phyloP scores from a whole-genome alignment of 108 stramenopile genomes.

The Ochromonas danica region DNA sequence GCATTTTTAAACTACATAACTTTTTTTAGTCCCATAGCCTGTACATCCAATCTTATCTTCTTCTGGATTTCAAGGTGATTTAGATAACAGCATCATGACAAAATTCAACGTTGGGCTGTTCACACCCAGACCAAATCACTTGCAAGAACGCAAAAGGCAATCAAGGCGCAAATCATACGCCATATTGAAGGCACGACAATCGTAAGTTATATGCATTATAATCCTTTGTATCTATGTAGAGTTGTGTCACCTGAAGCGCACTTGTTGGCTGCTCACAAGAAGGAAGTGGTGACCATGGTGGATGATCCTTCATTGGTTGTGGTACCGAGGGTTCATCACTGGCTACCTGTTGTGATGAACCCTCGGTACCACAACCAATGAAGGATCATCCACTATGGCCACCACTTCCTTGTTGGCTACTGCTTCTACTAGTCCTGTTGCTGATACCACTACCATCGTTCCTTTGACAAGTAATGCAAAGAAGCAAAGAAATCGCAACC shows the following conservation, averaged over 20 bases:
- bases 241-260: not conserved
- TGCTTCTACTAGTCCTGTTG: constrained; percentile 1
- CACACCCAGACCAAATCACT: not conserved
- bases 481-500: not conserved
- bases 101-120: not conserved
- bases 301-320: no score
- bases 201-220: not conserved
- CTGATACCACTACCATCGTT: not conserved
- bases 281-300: not conserved
- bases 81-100: no score
- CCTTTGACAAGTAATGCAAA: not conserved
- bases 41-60: no score
- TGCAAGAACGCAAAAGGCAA: not conserved
- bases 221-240: not conserved
- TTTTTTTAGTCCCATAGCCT: no score
- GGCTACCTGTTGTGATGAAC: no score
- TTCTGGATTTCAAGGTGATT: no score
- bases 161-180: not conserved
- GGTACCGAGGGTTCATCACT: no score
- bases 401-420: not conserved
- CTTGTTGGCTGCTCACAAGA: not conserved
- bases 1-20: no score
- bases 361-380: no score
- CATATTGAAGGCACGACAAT: not conserved
- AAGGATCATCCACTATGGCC: no score